Evolutionary conservation across 192 early-diverging fungal species (phyloP), one percentile per base, ranked within the genome.

Genomic region (Radiomyces spectabilis): DNA sequence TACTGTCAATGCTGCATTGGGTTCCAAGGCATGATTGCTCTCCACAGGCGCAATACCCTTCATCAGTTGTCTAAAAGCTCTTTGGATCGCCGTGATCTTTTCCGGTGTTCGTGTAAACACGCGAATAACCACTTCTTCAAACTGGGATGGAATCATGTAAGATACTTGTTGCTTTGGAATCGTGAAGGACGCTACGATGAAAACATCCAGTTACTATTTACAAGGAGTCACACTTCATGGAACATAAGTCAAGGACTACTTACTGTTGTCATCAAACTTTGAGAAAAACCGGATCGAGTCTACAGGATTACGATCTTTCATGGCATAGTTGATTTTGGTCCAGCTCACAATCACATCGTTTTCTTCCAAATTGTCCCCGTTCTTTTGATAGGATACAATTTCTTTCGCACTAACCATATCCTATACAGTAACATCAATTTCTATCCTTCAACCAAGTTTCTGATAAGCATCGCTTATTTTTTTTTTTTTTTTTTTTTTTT

Each of bases 231-330:
- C 10, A 16, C n/a, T 13, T 16, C 15, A 24, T 22, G 1, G 10
- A 21, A 33, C 43, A 5, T 13, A 13, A 31, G 4, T 21, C 33
- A 44, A 7, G 0, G 0, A 27, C 21, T 16, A 3, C n/a, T 53
- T 49, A 69, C 66, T 67, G 30, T 68, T 62, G 13, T 59, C 63
- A 44, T 74, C 70, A 59, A 65, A 80, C 56, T 93, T 92, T 22
- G 73, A 81, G 68, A 79, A 94, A 53, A 97, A 97, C 31, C 74
- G 72, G 53, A 93, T 76, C 26, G 62, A 65, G 52, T 97, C 90
- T 6, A 97, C 85, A 0, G 95, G 95, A 53, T 98, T 94, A 25
- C 80, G 65, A 40, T 83, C 81, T 47, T 83, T 79, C 82, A 91
- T 86, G n/a, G 88, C 89, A 66, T 88, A 94, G 59, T 89, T 84